phyloP scores from a whole-genome alignment of 2,329 filamentous ascomycete species.

The Colletotrichum chlorophyti region DNA sequence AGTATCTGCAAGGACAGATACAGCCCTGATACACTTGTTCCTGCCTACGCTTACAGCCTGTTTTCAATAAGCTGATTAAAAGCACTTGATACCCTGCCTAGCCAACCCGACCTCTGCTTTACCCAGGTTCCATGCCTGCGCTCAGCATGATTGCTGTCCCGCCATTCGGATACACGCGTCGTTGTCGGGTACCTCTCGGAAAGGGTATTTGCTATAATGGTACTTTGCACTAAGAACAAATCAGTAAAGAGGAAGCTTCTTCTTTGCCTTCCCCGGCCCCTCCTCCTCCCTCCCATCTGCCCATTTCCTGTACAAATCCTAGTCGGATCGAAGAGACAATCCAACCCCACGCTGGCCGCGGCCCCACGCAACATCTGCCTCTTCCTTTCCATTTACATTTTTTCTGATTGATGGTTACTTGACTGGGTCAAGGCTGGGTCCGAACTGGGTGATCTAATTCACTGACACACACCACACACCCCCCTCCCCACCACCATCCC shows the following conservation, averaged over 20 bases:
- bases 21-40: background rate
- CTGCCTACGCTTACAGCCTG: no score
- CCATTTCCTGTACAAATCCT: constrained; percentile 13
- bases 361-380: constrained; percentile 17
- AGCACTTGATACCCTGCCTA: no score
- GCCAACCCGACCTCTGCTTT: background rate
- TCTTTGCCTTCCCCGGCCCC: no score
- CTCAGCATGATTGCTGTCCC: background rate
- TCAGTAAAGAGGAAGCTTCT: constrained; percentile 11
- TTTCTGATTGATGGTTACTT: constrained; percentile 20
- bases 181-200: constrained; percentile 17
- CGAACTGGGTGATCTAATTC: constrained; percentile 20
- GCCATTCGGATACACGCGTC: constrained; percentile 20
- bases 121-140: no score
- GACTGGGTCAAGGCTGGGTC: background rate
- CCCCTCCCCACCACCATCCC: constrained; percentile 24
- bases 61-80: no score
- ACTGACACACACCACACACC: constrained; percentile 15
- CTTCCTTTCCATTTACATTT: constrained; percentile 8
- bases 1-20: constrained; percentile 9
- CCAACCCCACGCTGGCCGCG: constrained; percentile 15
- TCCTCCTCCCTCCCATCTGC: background rate
- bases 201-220: background rate
- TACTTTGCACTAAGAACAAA: background rate
- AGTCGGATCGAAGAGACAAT: constrained; percentile 17